phyloP scores from a whole-genome alignment of 805 yeast genomes.

The Metschnikowia bowlesiae region DNA sequence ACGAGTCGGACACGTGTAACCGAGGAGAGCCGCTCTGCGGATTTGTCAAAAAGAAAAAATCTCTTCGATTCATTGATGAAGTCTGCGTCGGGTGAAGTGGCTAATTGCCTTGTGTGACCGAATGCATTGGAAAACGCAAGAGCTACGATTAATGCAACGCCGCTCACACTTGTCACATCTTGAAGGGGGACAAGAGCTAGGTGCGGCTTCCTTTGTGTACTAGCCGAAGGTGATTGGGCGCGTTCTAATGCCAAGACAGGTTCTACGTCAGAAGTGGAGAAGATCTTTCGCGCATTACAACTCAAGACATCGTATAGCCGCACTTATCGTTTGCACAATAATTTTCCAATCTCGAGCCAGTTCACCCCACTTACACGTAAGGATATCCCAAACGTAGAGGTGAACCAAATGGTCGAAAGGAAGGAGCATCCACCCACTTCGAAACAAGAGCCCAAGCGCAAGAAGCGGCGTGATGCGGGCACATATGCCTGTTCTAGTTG shows the following conservation, averaged over 20 bases:
- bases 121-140: not conserved
- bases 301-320: not conserved
- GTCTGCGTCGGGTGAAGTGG: not conserved
- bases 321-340: not conserved
- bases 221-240: not conserved
- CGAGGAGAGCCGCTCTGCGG: not conserved
- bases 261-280: not conserved
- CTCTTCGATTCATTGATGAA: slow-evolving; percentile 3
- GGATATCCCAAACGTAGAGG: not conserved
- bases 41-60: not conserved
- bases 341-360: not conserved
- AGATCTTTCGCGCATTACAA: not conserved
- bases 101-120: not conserved
- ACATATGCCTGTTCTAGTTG: slow-evolving; percentile 48
- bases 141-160: not conserved
- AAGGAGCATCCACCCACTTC: not conserved
- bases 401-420: not conserved
- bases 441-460: slow-evolving; percentile 4
- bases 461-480: slow-evolving; percentile 21
- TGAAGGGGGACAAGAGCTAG: not conserved
- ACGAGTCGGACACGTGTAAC: not conserved
- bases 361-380: not conserved
- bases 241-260: not conserved
- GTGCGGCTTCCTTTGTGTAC: not conserved
- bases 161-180: not conserved